Base-by-base conservation (phyloP, 805 yeast genomes). In the Sugiyamaella lignohabitans region DNA sequence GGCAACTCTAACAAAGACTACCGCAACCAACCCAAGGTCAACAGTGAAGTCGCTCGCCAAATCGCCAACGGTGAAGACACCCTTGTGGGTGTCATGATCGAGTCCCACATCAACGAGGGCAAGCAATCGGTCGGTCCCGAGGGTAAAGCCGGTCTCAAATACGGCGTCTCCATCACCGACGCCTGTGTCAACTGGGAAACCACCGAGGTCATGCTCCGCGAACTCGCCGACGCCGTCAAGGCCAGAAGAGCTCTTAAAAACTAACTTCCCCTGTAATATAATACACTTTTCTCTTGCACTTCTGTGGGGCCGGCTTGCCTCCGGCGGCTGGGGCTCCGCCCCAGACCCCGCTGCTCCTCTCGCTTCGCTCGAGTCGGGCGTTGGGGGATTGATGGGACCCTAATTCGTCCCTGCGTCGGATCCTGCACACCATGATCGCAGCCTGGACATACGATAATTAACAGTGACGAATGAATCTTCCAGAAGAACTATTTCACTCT, bases 161-260 rank as follows among this genome's bases (percentile, higher is more conserved):
- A 89, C 73, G 98, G 98, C 68, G 95, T 89, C 53, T 84, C 95
- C 51, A 88, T 93, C 66, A 93, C 98, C 52, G 98, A 93, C 68
- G 96, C 93, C 23, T 93, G 98, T 74, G 95, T 93, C 47, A 74
- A 83, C 51, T 88, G 95, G 87, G 95, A 87, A 52, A 75, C 85
- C 47, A 93, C 98, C 45, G 93, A 78, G 49, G 73, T 66, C 2
- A 89, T 91, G 78, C 80, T 93, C 63, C 75, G 72, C 40, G 80
- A 79, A 53, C 76, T 93, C 58, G 84, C 96, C 38, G 76, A 71
- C 42, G 95, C 97, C 48, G 96, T 91, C 41, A 79, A 79, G 67
- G 68, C 76, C 47, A 86, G 98, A 78, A 56, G 68, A 43, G 46
- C 72, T 63, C 38, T 43, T 16, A 29, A 40, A 21, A 16, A 38